These are phyloP conservation scores for Leccinum arenicola DNA, from an alignment of 768 basidiomycete genomes.

Conservation along the genomic window DNA sequence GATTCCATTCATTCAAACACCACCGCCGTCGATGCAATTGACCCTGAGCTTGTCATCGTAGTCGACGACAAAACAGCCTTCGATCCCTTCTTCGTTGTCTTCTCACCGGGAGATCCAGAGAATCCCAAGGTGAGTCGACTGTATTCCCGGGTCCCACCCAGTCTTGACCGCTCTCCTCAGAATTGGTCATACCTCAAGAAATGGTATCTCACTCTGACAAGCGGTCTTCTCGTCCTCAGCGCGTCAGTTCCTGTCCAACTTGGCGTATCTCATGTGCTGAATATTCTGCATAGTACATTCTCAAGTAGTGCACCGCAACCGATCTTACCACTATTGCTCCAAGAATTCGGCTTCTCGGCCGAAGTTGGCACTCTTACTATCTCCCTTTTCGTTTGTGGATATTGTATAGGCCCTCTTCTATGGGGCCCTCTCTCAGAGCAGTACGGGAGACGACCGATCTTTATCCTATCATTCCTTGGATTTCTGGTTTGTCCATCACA, in stretches of 20 bases:
- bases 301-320: conserved; percentile 59
- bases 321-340: conserved; percentile 41
- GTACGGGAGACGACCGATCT: conserved; percentile 60
- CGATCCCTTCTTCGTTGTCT: conserved; percentile 34
- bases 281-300: conserved; percentile 45
- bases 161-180: conserved; percentile 28
- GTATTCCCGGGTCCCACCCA: not conserved
- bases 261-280: not conserved
- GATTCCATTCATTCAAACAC: conserved; percentile 12
- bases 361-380: conserved; percentile 55
- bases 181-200: conserved; percentile 45
- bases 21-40: conserved; percentile 14
- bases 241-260: conserved; percentile 37
- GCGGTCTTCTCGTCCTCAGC: conserved; percentile 51
- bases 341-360: conserved; percentile 46
- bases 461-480: conserved; percentile 52
- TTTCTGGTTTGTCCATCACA: conserved; percentile 42
- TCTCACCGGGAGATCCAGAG: conserved; percentile 36
- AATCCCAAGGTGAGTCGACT: conserved; percentile 43
- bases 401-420: conserved; percentile 57
- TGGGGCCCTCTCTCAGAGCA: conserved; percentile 57
- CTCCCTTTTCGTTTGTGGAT: conserved; percentile 67
- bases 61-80: conserved; percentile 9
- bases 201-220: conserved; percentile 53
- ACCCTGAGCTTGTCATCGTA: conserved; percentile 10